These are phyloP conservation scores for Incumbomyces lentus DNA, from an alignment of 2,329 filamentous ascomycete species.

Conservation along the genomic window DNA sequence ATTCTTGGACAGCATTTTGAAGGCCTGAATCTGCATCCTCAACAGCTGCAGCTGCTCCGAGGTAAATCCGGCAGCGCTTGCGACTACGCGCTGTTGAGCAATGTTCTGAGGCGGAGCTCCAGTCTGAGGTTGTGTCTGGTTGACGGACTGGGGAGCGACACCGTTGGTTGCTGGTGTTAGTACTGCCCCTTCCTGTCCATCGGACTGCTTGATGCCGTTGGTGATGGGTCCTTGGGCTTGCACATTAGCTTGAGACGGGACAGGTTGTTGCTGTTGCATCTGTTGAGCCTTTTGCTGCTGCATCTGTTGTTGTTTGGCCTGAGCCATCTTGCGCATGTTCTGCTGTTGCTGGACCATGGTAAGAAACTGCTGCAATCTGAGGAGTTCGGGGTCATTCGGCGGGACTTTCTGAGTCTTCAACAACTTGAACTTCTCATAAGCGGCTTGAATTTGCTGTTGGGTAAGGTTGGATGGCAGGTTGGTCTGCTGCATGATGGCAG, in stretches of 20 bases:
- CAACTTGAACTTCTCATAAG: constrained; percentile 65
- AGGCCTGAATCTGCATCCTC: constrained; percentile 78
- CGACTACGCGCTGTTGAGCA: constrained; percentile 23
- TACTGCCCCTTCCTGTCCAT: constrained; percentile 22
- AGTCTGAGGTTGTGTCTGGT: constrained; percentile 24
- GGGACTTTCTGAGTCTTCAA: constrained; percentile 81
- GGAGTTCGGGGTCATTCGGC: constrained; percentile 72
- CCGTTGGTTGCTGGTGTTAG: constrained; percentile 17
- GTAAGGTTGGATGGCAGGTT: constrained; percentile 58
- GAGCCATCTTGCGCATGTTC: constrained; percentile 48
- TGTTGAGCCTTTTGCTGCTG: constrained; percentile 28
- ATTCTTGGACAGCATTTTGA: constrained; percentile 83
- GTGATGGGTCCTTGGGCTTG: constrained; percentile 32
- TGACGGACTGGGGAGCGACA: constrained; percentile 17
- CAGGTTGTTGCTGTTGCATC: constrained; percentile 33
- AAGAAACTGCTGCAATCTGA: constrained; percentile 70
- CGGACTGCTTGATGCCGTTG: constrained; percentile 20
- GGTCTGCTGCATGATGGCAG: constrained; percentile 57
- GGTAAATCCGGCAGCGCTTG: constrained; percentile 47
- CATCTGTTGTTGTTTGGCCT: constrained; percentile 37
- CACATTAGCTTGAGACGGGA: constrained; percentile 2
- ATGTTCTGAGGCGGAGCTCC: constrained; percentile 11
- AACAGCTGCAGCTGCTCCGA: constrained; percentile 69
- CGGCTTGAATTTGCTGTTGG: constrained; percentile 62
- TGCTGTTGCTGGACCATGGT: constrained; percentile 59